Percentiles rank a stretch among this genome's conserved stretches.
Conservation (phyloP, 495 filamentous ascomycete species). For the Penicillium salamii region DNA sequence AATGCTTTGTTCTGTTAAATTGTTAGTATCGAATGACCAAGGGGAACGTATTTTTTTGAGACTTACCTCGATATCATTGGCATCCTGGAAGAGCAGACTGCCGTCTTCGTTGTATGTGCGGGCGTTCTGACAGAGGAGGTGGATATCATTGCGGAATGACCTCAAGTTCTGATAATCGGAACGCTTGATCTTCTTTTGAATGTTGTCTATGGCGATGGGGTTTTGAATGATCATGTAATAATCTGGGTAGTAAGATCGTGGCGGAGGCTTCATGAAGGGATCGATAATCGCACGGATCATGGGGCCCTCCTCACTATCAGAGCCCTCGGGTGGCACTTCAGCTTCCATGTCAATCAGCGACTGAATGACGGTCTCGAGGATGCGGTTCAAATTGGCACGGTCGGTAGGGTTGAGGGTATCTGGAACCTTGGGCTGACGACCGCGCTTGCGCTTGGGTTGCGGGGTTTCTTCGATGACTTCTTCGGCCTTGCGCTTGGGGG, state of each 20-base stretch:
- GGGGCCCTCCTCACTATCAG: slow-evolving; percentile 59
- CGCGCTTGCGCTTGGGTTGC: slow-evolving; percentile 77
- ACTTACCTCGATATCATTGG: slow-evolving; percentile 87
- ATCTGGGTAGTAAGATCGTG: slow-evolving; percentile 82
- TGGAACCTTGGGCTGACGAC: slow-evolving; percentile 63
- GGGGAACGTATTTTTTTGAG: too few relatives aligned
- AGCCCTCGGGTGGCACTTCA: slow-evolving; percentile 55
- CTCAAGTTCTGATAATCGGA: slow-evolving; percentile 80
- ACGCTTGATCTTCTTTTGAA: slow-evolving; percentile 89
- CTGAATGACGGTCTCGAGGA: slow-evolving; percentile 71
- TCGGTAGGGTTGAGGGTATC: slow-evolving; percentile 51
- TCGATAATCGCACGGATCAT: slow-evolving; percentile 78
- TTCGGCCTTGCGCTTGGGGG: slow-evolving; percentile 79
- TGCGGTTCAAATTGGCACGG: slow-evolving; percentile 63
- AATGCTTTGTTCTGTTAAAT: slow-evolving; percentile 59
- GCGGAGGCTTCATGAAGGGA: slow-evolving; percentile 87
- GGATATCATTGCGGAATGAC: slow-evolving; percentile 79
- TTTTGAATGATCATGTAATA: slow-evolving; percentile 91
- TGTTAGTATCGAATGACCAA: slow-evolving; percentile 27
- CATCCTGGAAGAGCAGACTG: slow-evolving; percentile 87
- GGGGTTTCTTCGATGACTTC: slow-evolving; percentile 75
- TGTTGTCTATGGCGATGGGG: slow-evolving; percentile 91
- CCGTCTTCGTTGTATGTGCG: slow-evolving; percentile 94
- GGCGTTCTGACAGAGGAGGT: slow-evolving; percentile 83
- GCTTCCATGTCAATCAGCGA: slow-evolving; percentile 74